Base-by-base conservation (phyloP, 2,329 filamentous ascomycete genomes). In the Fusarium musae region DNA sequence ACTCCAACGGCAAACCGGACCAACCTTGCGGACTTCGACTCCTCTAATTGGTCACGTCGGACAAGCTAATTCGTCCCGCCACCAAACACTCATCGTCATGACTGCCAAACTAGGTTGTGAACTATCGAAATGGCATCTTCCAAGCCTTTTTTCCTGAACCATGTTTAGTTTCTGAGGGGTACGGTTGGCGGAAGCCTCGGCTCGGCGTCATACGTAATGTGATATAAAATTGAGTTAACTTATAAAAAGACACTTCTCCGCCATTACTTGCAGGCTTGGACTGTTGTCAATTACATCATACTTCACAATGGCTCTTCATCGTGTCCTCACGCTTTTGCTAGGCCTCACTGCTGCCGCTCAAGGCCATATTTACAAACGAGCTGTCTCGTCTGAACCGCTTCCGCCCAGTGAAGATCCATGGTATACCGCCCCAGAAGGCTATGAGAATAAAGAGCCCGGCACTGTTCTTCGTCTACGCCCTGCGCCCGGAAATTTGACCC, bases 391-490 rank as follows among this genome's bases (percentile, higher is more conserved):
- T 5, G 43, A 49, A 8, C 72, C 68, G 3, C 36, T 77, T 1
- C 65, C 76, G 1, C 77, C 77, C 0, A 78, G 71, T 12, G 6
- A 75, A 12, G 77, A 78, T 39, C 76, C 77, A 1, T 78, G 76
- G 76, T 78, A 78, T 30, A 43, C 70, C 1, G 76, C 76, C 4
- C 77, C 77, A 21, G 50, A 53, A 0, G 70, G 64, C 4, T 79
- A 52, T 17, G 75, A 78, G 16, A 26, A 61, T 9, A 64, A 56
- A 15, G 67, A 64, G 12, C 77, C 77, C 2, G 77, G 77, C 4
- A 66, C 73, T 3, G 72, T 79, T 6, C 47, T 78, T 19, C 77
- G 77, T 16, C 8, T 78, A 2, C 75, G 77, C 4, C 64, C 46
- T 36, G 75, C 77, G 1, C 77, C 70, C 0, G 77, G 77, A 19